Evolutionary conservation across 139 green algal species (phyloP), one percentile per base, ranked within the genome.

Genomic region (Chlamydomonas sphaeroides): DNA sequence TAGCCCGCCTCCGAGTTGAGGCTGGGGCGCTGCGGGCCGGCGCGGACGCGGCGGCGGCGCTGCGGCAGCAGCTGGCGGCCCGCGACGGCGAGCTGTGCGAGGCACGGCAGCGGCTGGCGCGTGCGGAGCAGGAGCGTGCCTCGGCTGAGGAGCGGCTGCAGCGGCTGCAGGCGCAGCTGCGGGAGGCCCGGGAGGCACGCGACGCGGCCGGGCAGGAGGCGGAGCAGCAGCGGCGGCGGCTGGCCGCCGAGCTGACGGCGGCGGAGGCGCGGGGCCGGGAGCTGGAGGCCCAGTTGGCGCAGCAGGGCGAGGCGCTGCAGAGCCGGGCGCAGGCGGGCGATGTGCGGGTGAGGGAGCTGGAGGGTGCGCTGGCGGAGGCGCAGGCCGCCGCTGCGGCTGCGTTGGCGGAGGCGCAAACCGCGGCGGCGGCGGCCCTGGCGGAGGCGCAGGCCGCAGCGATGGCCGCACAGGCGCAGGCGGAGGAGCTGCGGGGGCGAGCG

Each of bases 31-130:
- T 81, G 1, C 36, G 48, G 32, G 32, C 81, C 33, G 62, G 49
- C 20, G 61, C 61, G 1, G 75, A 82, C 1, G 61, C 62, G 42
- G 75, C 45, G 62, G 33, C 42, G 59, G 62, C 72, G 59, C 59
- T 82, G n/a, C 59, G 75, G n/a, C 56, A 72, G 32, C 75, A 82
- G 59, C 45, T 82, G 32, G 69, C 61, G 68, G 68, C 49, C 30
- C 61, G 68, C 0, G 68, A 85, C 41, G 70, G 65, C 4, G 84
- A 88, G 68, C 65, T 88, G 62, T 70, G 76, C n/a, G 84, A 81
- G 49, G 53, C 61, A 10, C 38, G 81, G 26, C 80, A 92, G 78
- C 36, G 78, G 6, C 56, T 78, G 51, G 59, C 75, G 33, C 56
- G 51, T 4, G 78, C 89, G 21, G 59, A 84, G 56, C 67, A 66